These are phyloP conservation scores for Coemansia sp. DNA, from an alignment of 192 early-diverging fungal genomes.

Conservation along the genomic window DNA sequence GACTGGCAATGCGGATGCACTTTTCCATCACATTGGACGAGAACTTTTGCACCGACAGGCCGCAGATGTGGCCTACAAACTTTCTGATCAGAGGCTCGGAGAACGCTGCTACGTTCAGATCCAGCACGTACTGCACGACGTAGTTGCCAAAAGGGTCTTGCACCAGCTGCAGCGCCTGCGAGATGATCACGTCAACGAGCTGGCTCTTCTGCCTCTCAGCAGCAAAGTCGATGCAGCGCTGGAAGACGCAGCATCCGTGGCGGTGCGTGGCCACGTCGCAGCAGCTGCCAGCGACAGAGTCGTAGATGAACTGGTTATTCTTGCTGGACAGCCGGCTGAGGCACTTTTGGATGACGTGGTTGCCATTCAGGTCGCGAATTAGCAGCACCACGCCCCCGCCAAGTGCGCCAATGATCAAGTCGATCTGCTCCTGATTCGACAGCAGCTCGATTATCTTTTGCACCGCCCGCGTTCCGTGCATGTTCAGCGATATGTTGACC, in stretches of 20 bases:
- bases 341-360: conserved; percentile 94
- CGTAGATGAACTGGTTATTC: conserved; percentile 89
- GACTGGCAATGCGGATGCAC: conserved; percentile 82
- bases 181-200: conserved; percentile 77
- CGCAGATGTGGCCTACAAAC: conserved; percentile 77
- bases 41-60: conserved; percentile 87
- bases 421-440: conserved; percentile 64
- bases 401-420: conserved; percentile 68
- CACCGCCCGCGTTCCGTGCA: conserved; percentile 93
- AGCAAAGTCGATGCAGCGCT: conserved; percentile 89
- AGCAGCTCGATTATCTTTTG: conserved; percentile 89
- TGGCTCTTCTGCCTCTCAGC: conserved; percentile 70
- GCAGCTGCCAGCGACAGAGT: conserved; percentile 77
- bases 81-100: conserved; percentile 72
- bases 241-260: conserved; percentile 90
- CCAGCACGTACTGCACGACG: conserved; percentile 91
- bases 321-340: conserved; percentile 71
- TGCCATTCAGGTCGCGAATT: conserved; percentile 91
- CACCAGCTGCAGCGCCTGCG: conserved; percentile 73
- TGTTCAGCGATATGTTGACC: conserved; percentile 81
- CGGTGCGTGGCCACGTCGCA: conserved; percentile 87
- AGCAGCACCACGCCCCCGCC: conserved; percentile 74
- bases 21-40: conserved; percentile 94
- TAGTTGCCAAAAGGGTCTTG: conserved; percentile 94
- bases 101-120: conserved; percentile 69